phyloP scores from a whole-genome alignment of 768 basidiomycete species.

The Lentinus tigrinus region DNA sequence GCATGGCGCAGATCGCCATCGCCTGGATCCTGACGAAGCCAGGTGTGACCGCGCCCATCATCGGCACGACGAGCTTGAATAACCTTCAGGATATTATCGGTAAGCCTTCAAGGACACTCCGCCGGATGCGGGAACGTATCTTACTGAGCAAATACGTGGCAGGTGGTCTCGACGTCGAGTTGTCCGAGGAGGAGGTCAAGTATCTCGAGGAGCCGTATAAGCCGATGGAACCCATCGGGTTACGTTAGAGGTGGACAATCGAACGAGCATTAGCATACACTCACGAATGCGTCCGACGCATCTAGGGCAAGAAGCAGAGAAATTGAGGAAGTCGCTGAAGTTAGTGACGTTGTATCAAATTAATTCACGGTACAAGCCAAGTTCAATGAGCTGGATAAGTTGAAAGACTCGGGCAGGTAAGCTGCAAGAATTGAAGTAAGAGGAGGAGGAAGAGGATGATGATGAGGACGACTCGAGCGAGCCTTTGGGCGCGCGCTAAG shows the following conservation, averaged over 20 bases:
- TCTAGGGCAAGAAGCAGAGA: too few species aligned
- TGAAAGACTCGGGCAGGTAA: too few species aligned
- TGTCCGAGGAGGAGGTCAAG: slow-evolving; percentile 43
- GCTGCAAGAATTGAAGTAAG: too few species aligned
- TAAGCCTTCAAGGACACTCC: too few species aligned
- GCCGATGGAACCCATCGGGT: slow-evolving; percentile 43
- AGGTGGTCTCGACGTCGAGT: slow-evolving; percentile 21
- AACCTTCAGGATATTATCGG: slow-evolving; percentile 40
- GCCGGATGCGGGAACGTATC: too few species aligned
- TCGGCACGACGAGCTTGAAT: slow-evolving; percentile 37
- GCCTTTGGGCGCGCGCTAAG: too few species aligned
- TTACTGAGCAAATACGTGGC: slow-evolving; percentile 2
- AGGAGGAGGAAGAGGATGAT: too few species aligned
- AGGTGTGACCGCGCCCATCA: slow-evolving; percentile 39
- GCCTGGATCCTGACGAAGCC: slow-evolving; percentile 36
- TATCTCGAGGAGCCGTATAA: slow-evolving; percentile 46
- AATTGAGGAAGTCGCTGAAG: background rate
- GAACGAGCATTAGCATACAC: too few species aligned
- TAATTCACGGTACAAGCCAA: background rate
- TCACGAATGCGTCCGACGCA: too few species aligned
- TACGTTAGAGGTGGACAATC: slow-evolving; percentile 32
- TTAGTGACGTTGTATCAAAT: background rate
- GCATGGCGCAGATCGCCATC: slow-evolving; percentile 44
- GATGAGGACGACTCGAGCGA: too few species aligned
- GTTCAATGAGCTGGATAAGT: too few species aligned